Evolutionary conservation across 305 asterid genomes (phyloP).

Genomic region (Fraxinus platypoda): DNA sequence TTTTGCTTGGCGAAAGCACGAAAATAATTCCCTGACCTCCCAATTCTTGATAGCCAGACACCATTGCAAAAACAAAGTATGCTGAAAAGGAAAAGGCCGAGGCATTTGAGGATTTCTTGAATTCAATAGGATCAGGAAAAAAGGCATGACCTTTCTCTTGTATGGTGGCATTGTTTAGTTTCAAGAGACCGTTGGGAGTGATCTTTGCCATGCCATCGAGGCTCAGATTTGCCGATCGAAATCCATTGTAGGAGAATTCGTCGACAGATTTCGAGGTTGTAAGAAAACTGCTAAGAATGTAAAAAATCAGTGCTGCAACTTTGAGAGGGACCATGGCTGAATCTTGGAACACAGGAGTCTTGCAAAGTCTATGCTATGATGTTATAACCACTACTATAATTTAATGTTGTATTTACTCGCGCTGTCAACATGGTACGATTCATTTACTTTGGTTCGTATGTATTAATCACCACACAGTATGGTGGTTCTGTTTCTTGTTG

Average conservation of each 20-base stretch:
- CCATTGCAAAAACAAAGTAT: constrained; percentile 44
- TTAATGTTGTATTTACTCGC: constrained; percentile 7
- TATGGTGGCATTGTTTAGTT: constrained; percentile 29
- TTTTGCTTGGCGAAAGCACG: constrained; percentile 38
- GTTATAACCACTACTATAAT: not conserved
- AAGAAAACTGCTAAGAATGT: not conserved
- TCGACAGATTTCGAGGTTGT: constrained; percentile 10
- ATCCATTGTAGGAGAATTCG: constrained; percentile 38
- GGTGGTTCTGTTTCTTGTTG: not conserved
- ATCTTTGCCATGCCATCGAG: constrained; percentile 37
- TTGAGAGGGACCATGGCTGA: constrained; percentile 28
- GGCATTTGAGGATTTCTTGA: constrained; percentile 36
- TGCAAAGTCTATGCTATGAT: not conserved
- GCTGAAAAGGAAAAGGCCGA: constrained; percentile 48
- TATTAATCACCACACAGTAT: not conserved
- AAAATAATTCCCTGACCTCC: constrained; percentile 54
- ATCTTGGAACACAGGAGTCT: not conserved
- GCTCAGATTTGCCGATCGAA: constrained; percentile 26
- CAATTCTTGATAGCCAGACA: constrained; percentile 37
- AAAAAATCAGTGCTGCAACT: constrained; percentile 12
- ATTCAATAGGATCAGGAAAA: constrained; percentile 33
- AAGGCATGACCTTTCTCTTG: constrained; percentile 40
- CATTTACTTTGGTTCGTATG: not conserved
- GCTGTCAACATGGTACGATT: not conserved
- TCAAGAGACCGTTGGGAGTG: constrained; percentile 28